Evolutionary conservation across 805 yeast genomes (phyloP).

Genomic region (Cyberlindnera euphorbiae): DNA sequence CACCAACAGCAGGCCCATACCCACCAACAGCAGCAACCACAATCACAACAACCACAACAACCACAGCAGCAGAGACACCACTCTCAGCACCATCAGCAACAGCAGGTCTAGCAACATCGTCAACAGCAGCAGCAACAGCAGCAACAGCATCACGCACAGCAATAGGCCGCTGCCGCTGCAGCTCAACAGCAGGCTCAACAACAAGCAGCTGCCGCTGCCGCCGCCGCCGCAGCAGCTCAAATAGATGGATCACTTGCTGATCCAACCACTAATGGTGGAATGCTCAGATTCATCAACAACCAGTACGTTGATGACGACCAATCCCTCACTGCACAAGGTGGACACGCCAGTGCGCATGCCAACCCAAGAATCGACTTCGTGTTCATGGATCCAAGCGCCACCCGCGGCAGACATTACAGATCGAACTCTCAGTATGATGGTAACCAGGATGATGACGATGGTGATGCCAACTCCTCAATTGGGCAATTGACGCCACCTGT

Average conservation of each 20-base stretch:
- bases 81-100: conserved; percentile 7
- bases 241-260: conserved; percentile 20
- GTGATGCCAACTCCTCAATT: conserved; percentile 15
- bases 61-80: conserved; percentile 8
- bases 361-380: conserved; percentile 27
- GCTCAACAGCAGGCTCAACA: conserved; percentile 8
- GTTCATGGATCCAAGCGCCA: conserved; percentile 27
- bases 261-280: conserved; percentile 19
- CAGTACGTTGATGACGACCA: conserved; percentile 28
- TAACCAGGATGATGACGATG: conserved; percentile 17
- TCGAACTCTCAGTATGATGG: conserved; percentile 18
- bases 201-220: conserved; percentile 12
- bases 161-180: conserved; percentile 10
- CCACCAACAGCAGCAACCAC: conserved; percentile 2
- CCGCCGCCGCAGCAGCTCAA: conserved; percentile 13
- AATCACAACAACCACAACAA: conserved; percentile 5
- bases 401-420: conserved; percentile 22
- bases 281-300: conserved; percentile 27
- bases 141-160: conserved; percentile 15
- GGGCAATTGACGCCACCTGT: conserved; percentile 17
- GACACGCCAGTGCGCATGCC: conserved; percentile 8
- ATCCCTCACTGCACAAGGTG: conserved; percentile 12
- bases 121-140: conserved; percentile 13
- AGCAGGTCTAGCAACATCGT: conserved; percentile 13
- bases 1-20: conserved; percentile 4